Evolutionary conservation across 2,329 filamentous ascomycete genomes (phyloP), one percentile per base, ranked within the genome.

Genomic region (Aspergillus novofumigatus): DNA sequence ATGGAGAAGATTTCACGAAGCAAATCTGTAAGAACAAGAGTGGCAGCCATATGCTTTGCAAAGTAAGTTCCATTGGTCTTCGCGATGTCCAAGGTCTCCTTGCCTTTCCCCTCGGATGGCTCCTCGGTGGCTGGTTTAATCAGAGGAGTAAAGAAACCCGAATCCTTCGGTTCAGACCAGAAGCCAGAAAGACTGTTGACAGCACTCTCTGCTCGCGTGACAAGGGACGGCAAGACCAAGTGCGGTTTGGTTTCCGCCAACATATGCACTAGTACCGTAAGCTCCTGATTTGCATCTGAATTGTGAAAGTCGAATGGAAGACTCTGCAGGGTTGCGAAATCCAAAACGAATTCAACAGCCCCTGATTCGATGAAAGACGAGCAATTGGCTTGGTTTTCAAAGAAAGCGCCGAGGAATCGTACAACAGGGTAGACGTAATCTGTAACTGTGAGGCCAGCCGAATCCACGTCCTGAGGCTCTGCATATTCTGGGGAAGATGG

Each of bases 221-320:
- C 78, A 28, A 99, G 76, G 4, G 91, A 90, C 0, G 93, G 92
- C 7, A 99, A 79, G 1, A 92, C 87, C 21, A 95, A 80, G 64
- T 93, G 85, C 1, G 92, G 87, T 58, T 90, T 91, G 26, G 86
- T 83, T 65, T 97, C 93, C 6, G 92, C 85, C 61, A 97, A 82
- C 62, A 88, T 83, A 61, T 90, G 86, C 51, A 96, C 80, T 10
- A 96, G 87, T 38, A 86, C 83, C 17, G 87, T 84, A 54, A 97
- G 80, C 58, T 88, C 86, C 58, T 87, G 84, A 55, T 87, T 87
- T 3, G 89, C 84, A 53, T 81, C 76, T 5, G 84, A 83, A 44
- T 89, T 86, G 42, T 86, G 83, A 67, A 90, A 87, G 67, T 90
- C 84, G 64, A 86, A 86, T 1, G 91, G 86, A 49, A 97, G 81